Evolutionary conservation across 2,329 filamentous ascomycete species (phyloP).

Genomic region (Neospermospora avenae): DNA sequence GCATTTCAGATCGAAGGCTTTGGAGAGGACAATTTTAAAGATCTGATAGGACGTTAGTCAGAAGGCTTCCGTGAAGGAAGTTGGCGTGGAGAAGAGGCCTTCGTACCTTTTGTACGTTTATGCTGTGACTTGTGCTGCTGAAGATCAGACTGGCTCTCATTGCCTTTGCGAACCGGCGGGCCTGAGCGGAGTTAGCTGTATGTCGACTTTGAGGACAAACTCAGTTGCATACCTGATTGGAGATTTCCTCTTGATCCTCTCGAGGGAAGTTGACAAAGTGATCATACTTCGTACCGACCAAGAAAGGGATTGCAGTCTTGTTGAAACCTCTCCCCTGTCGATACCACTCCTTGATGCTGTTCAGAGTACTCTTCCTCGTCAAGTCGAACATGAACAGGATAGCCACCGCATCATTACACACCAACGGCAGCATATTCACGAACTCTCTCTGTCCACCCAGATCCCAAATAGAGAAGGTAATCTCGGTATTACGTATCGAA

Average conservation of each 20-base stretch:
- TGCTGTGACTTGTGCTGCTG: conserved; percentile 97
- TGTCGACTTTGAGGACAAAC: not conserved
- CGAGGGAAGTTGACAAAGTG: conserved; percentile 98
- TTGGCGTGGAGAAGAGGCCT: too few species aligned
- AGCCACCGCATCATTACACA: conserved; percentile 97
- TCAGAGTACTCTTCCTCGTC: conserved; percentile 95
- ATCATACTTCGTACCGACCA: conserved; percentile 97
- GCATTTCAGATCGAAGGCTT: conserved; percentile 97
- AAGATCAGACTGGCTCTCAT: conserved; percentile 98
- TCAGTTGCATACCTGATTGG: conserved; percentile 68
- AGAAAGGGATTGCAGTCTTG: conserved; percentile 98
- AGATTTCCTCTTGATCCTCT: conserved; percentile 98
- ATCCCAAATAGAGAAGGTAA: conserved; percentile 99
- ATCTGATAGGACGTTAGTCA: conserved; percentile 58
- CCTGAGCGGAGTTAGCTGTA: conserved; percentile 48
- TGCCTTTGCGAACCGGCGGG: conserved; percentile 91
- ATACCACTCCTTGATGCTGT: conserved; percentile 99
- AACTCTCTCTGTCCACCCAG: conserved; percentile 96
- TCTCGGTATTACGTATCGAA: conserved; percentile 97
- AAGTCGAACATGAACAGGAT: conserved; percentile 99
- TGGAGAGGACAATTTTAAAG: conserved; percentile 98
- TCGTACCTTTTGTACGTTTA: conserved; percentile 98
- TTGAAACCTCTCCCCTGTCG: conserved; percentile 96
- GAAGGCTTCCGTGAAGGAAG: not conserved
- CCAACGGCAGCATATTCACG: conserved; percentile 98